phyloP scores from a whole-genome alignment of 495 filamentous ascomycete species.

The Penicilliopsis zonata region DNA sequence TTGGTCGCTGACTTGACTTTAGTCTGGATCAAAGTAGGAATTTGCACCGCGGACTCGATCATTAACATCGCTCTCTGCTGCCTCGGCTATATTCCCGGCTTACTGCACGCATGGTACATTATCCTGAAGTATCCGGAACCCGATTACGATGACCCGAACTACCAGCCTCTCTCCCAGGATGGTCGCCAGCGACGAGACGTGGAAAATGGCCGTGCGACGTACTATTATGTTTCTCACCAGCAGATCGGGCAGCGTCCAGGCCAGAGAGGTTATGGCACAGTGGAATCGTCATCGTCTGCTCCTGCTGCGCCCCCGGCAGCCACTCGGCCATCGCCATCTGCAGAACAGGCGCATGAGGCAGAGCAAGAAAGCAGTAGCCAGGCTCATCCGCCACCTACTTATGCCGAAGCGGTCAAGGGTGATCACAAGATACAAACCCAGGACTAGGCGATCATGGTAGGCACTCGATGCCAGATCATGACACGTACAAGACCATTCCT shows the following conservation, averaged over 20 bases:
- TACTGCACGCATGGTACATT: conserved; percentile 97
- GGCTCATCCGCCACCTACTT: conserved; percentile 54
- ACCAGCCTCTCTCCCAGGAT: conserved; percentile 45
- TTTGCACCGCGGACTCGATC: conserved; percentile 86
- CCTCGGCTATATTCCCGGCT: conserved; percentile 83
- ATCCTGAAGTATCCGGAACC: conserved; percentile 80
- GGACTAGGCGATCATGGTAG: no score
- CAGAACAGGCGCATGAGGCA: conserved; percentile 15
- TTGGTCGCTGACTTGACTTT: conserved; percentile 4
- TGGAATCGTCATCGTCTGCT: conserved; percentile 12
- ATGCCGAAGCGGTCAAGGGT: conserved; percentile 75
- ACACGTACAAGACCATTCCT: background rate
- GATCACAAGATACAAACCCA: conserved; percentile 78
- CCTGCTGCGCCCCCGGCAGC: conserved; percentile 13
- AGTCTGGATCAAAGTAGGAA: conserved; percentile 94
- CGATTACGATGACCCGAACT: conserved; percentile 41
- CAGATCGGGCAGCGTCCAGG: conserved; percentile 24
- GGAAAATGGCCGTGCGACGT: conserved; percentile 46
- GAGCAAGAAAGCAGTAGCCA: conserved; percentile 20
- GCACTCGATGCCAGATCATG: no score
- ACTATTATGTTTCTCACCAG: conserved; percentile 54
- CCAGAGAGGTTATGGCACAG: conserved; percentile 28
- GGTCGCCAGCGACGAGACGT: conserved; percentile 32
- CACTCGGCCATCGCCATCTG: conserved; percentile 11
- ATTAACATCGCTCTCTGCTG: conserved; percentile 90